These are phyloP conservation scores for Debaryomyces fabryi DNA, from an alignment of 1,139 yeast species.

Conservation along the genomic window DNA sequence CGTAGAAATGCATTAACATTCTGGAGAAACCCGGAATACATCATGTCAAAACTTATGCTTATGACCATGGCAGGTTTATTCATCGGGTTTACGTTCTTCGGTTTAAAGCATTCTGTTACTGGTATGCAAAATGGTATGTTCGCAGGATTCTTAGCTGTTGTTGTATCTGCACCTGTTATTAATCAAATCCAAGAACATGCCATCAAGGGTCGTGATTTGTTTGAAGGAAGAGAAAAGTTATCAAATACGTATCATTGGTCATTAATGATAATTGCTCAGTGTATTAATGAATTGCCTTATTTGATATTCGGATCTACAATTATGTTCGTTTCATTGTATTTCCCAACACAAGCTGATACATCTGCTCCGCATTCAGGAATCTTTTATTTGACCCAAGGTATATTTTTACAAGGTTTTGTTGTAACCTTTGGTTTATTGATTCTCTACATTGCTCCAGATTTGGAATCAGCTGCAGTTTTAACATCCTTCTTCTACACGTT, in stretches of 20 bases:
- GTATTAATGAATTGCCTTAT: conserved; percentile 58
- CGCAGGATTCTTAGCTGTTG: conserved; percentile 52
- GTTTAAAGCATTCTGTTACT: conserved; percentile 39
- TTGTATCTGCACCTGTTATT: conserved; percentile 54
- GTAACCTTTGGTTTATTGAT: conserved; percentile 56
- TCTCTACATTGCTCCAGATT: conserved; percentile 61
- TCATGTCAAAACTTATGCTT: conserved; percentile 46
- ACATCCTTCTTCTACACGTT: conserved; percentile 56
- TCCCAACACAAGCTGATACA: conserved; percentile 55
- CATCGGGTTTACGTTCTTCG: conserved; percentile 55
- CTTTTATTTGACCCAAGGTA: conserved; percentile 50
- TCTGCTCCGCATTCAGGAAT: conserved; percentile 56
- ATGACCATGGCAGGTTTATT: conserved; percentile 51
- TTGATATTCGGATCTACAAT: conserved; percentile 53
- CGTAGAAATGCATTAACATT: conserved; percentile 37
- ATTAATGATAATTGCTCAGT: conserved; percentile 53
- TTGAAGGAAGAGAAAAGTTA: conserved; percentile 63
- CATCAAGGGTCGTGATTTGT: conserved; percentile 55
- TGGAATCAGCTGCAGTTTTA: conserved; percentile 63
- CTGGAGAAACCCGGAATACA: conserved; percentile 49
- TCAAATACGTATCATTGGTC: conserved; percentile 72
- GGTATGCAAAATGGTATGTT: conserved; percentile 58
- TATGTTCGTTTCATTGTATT: conserved; percentile 57
- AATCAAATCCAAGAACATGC: conserved; percentile 44
- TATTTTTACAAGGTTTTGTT: conserved; percentile 58